A percentile compares a stretch with the other conserved stretches of the same genome.
phyloP scores from a whole-genome alignment of 805 yeast genomes.

The Suhomyces sp. region DNA sequence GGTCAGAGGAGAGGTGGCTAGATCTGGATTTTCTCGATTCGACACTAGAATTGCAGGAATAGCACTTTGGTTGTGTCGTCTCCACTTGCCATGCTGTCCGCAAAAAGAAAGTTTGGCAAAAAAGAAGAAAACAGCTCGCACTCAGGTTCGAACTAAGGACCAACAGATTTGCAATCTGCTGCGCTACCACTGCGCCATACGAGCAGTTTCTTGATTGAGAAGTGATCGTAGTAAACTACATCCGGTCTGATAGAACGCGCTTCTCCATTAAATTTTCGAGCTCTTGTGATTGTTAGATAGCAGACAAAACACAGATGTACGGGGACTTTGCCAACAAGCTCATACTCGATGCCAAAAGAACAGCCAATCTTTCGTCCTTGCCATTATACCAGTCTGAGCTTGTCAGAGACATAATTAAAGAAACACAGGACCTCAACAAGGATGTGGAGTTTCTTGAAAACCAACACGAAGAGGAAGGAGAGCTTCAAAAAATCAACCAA shows the following conservation, averaged over 20 bases:
- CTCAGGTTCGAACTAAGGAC: constrained; percentile 97
- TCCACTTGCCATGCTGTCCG: not conserved
- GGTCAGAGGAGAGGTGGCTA: not conserved
- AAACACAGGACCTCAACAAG: constrained; percentile 59
- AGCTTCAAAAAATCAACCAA: constrained; percentile 48
- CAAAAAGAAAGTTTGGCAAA: not conserved
- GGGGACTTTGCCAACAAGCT: constrained; percentile 86
- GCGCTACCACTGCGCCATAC: constrained; percentile 99
- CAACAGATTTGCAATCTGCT: constrained; percentile 98
- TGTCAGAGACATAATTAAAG: constrained; percentile 67
- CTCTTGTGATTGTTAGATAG: not conserved
- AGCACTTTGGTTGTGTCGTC: not conserved
- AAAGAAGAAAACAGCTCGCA: constrained; percentile 55
- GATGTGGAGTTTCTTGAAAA: constrained; percentile 50
- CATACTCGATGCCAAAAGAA: constrained; percentile 79
- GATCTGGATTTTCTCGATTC: not conserved
- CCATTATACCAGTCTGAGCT: constrained; percentile 74
- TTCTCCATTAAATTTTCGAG: not conserved
- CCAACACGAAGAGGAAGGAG: constrained; percentile 22
- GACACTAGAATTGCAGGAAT: not conserved
- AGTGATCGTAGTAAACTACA: not conserved
- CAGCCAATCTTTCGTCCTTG: constrained; percentile 58
- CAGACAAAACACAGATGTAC: constrained; percentile 53
- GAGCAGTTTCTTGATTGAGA: constrained; percentile 32
- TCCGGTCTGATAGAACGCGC: not conserved